phyloP scores from a whole-genome alignment of 148 eudicot genomes.

The Drosera capensis region DNA sequence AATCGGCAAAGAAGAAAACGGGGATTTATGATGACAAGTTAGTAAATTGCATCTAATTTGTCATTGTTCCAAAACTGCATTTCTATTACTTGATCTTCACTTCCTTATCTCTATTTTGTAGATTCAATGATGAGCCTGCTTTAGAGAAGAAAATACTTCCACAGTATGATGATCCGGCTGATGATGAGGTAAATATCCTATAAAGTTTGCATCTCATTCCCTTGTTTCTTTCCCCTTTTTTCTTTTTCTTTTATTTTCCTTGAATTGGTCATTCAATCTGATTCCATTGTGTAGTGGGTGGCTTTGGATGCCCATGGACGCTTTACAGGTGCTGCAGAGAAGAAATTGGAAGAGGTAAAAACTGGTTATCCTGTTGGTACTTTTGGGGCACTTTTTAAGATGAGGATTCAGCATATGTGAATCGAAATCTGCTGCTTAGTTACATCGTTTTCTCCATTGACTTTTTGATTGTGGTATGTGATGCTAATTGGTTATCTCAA shows the following conservation, averaged over 20 bases:
- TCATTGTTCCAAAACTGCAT: neutral
- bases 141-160: conserved; percentile 76
- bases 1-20: conserved; percentile 68
- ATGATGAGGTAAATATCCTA: conserved; percentile 42
- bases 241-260: neutral
- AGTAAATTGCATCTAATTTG: conserved; percentile 4
- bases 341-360: conserved; percentile 78
- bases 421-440: neutral
- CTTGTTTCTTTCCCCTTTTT: neutral
- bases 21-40: conserved; percentile 77
- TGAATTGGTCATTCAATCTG: neutral
- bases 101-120: conserved; percentile 13
- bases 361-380: neutral
- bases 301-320: conserved; percentile 79
- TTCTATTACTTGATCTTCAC: neutral
- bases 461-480: too few relatives aligned
- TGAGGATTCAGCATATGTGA: neutral
- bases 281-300: conserved; percentile 39
- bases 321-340: conserved; percentile 70
- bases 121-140: conserved; percentile 68
- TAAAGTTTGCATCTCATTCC: neutral
- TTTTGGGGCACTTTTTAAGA: neutral
- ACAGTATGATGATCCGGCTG: conserved; percentile 82
- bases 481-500: too few relatives aligned
- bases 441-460: neutral